These are phyloP conservation scores for Boletales sp. DNA, from an alignment of 768 basidiomycete genomes.

Conservation along the genomic window DNA sequence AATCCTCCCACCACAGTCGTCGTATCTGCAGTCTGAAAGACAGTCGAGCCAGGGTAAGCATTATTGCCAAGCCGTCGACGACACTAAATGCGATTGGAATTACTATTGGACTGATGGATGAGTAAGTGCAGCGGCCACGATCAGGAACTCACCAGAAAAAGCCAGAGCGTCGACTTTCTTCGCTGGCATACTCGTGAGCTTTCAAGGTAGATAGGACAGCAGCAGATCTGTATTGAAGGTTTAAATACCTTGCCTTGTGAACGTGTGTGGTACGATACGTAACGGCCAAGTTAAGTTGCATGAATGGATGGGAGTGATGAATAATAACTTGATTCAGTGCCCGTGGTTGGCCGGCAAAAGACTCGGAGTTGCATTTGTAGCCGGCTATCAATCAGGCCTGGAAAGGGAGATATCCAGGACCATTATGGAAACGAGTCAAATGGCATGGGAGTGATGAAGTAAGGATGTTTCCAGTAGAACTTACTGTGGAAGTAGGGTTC, in stretches of 20 bases:
- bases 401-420: too few relatives aligned
- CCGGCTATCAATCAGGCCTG: too few relatives aligned
- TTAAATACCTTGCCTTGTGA: not conserved
- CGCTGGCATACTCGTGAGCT: not conserved
- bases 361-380: too few relatives aligned
- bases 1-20: slow-evolving; percentile 6
- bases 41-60: not conserved
- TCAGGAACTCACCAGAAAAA: not conserved
- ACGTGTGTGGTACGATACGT: not conserved
- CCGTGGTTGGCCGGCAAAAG: too few relatives aligned
- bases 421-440: too few relatives aligned
- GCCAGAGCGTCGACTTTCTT: not conserved
- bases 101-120: not conserved
- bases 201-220: not conserved
- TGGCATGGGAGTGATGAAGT: too few relatives aligned
- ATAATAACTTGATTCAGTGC: not conserved
- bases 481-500: too few relatives aligned
- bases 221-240: not conserved
- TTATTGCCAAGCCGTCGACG: not conserved
- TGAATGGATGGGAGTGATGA: not conserved
- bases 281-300: not conserved
- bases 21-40: not conserved
- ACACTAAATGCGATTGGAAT: not conserved
- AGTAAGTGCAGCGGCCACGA: not conserved
- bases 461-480: too few relatives aligned